Conservation (phyloP, 2,329 filamentous ascomycete species). For the Nannizziopsis arthrosporioides region DNA sequence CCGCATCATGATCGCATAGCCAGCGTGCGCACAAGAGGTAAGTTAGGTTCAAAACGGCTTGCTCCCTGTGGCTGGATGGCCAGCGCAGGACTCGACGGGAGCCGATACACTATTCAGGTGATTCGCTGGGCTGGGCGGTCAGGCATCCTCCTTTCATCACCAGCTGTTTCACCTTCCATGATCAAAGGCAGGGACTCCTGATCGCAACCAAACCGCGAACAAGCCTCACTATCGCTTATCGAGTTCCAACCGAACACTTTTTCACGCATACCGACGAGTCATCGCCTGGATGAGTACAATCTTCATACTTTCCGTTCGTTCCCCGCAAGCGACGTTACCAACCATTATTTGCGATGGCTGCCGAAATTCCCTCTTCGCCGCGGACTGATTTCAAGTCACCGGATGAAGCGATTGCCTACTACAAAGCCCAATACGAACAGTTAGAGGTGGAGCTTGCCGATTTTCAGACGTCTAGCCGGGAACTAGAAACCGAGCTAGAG, state of each 20-base stretch:
- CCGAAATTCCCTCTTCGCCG: slow-evolving; percentile 22
- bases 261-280: background rate
- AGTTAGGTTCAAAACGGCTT: background rate
- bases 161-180: slow-evolving; percentile 7
- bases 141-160: slow-evolving; percentile 3
- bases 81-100: background rate
- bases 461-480: slow-evolving; percentile 86
- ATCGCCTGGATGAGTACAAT: background rate
- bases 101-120: background rate
- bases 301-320: background rate
- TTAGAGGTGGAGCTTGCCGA: slow-evolving; percentile 84
- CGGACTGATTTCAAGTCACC: slow-evolving; percentile 30
- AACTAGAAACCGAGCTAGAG: slow-evolving; percentile 87
- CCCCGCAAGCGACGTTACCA: slow-evolving; percentile 18
- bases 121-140: background rate
- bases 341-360: slow-evolving; percentile 12
- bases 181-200: slow-evolving; percentile 1
- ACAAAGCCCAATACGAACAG: slow-evolving; percentile 90
- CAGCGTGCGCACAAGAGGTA: slow-evolving; percentile 3
- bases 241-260: background rate
- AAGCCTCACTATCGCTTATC: background rate
- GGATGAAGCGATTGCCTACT: slow-evolving; percentile 78
- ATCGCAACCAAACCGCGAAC: background rate
- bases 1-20: background rate
- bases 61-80: background rate